Evolutionary conservation across 202 grass and related monocot species (phyloP).

Genomic region (Brachypodium distachyon): DNA sequence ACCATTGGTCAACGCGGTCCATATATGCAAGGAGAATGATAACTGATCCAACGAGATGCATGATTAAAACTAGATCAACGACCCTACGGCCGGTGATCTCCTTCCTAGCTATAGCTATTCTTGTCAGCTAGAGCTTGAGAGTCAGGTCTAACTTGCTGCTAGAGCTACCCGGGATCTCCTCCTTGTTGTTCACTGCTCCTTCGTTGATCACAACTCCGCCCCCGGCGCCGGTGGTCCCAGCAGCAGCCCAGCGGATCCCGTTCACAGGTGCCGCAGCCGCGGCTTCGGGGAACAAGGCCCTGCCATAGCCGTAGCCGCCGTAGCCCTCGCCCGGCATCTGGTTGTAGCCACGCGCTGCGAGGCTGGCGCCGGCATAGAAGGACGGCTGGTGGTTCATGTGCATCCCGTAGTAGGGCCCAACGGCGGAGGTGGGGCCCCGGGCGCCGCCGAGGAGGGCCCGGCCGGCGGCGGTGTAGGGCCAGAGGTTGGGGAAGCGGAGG

Average conservation of each 20-base stretch:
- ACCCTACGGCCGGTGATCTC: too few relatives aligned
- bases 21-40: too few relatives aligned
- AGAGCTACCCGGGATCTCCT: slow-evolving; percentile 15
- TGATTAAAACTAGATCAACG: too few relatives aligned
- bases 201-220: background rate
- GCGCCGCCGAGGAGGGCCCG: slow-evolving; percentile 16
- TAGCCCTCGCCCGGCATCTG: background rate
- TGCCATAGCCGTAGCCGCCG: slow-evolving; percentile 17
- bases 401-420: slow-evolving; percentile 14
- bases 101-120: too few relatives aligned
- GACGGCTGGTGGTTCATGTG: background rate
- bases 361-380: background rate
- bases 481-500: slow-evolving; percentile 10
- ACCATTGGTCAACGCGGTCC: too few relatives aligned
- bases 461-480: slow-evolving; percentile 8
- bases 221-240: background rate
- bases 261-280: background rate
- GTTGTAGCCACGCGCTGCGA: background rate
- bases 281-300: background rate
- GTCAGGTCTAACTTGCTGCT: slow-evolving; percentile 31
- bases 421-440: background rate
- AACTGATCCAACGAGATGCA: too few relatives aligned
- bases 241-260: slow-evolving; percentile 4
- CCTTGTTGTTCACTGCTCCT: background rate
- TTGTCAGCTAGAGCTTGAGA: slow-evolving; percentile 33